Conservation (phyloP, 805 yeast species). For the Limtongia smithiae region DNA sequence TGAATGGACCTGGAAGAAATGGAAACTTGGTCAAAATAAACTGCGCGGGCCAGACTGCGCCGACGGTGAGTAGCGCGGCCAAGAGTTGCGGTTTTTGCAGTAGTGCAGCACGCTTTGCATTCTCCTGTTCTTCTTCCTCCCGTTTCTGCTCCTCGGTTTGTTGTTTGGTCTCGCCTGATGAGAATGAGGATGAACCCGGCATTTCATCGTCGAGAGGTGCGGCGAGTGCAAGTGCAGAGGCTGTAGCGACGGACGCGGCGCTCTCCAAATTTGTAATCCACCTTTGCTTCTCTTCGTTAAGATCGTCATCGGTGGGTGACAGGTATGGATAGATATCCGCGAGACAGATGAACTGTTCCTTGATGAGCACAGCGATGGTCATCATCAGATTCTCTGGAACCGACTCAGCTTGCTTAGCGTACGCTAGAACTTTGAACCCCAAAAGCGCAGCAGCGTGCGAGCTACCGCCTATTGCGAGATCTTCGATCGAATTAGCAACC, state of each 20-base stretch:
- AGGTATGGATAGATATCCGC: slow-evolving; percentile 57
- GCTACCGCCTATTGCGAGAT: slow-evolving; percentile 49
- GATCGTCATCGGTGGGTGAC: slow-evolving; percentile 49
- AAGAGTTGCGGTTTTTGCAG: slow-evolving; percentile 48
- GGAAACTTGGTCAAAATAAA: slow-evolving; percentile 61
- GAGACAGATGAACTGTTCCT: slow-evolving; percentile 62
- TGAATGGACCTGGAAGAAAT: slow-evolving; percentile 52
- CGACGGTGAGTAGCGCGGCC: slow-evolving; percentile 53
- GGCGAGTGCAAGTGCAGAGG: slow-evolving; percentile 81
- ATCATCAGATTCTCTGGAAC: slow-evolving; percentile 45
- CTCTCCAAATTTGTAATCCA: slow-evolving; percentile 51
- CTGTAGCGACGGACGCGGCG: slow-evolving; percentile 57
- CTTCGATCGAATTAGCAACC: not conserved
- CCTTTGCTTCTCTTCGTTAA: slow-evolving; percentile 44
- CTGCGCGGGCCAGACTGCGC: slow-evolving; percentile 60
- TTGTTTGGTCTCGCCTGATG: slow-evolving; percentile 36
- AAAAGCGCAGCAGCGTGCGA: slow-evolving; percentile 53
- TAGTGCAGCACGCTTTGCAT: slow-evolving; percentile 2
- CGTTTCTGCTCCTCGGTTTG: slow-evolving; percentile 9
- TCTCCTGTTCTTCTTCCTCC: slow-evolving; percentile 8
- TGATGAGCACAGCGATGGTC: slow-evolving; percentile 55
- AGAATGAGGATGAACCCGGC: not conserved
- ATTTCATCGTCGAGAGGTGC: slow-evolving; percentile 69
- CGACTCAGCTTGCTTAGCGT: slow-evolving; percentile 36
- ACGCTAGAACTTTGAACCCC: slow-evolving; percentile 44